These are phyloP conservation scores for Cutaneotrichosporon arboriforme DNA, from an alignment of 1,284 basidiomycete species.

Conservation along the genomic window DNA sequence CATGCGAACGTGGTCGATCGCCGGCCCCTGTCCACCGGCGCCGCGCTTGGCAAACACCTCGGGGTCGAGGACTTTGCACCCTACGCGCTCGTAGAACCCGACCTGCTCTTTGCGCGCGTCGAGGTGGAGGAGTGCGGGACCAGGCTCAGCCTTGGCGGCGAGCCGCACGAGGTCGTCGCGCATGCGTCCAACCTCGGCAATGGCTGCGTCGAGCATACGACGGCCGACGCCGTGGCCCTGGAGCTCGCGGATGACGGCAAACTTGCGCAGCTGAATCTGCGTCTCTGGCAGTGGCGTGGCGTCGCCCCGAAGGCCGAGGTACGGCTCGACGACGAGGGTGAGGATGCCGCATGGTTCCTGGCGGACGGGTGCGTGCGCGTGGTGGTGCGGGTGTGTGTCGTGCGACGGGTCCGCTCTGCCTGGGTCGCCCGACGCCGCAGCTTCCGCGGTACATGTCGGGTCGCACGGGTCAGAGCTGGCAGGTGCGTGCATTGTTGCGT, in stretches of 20 bases:
- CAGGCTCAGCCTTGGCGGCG: background rate
- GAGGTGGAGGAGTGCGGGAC: slow-evolving; percentile 21
- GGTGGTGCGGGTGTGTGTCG: background rate
- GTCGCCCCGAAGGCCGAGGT: background rate
- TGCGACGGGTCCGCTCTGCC: too few species aligned
- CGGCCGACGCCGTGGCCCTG: slow-evolving; percentile 28
- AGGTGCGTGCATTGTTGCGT: background rate
- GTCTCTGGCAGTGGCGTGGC: background rate
- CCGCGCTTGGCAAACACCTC: slow-evolving; percentile 22
- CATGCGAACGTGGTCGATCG: slow-evolving; percentile 26
- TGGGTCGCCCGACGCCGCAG: background rate
- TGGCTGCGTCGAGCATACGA: slow-evolving; percentile 11
- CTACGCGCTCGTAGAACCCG: slow-evolving; percentile 24
- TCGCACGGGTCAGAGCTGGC: background rate
- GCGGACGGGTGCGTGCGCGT: background rate
- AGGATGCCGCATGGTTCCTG: slow-evolving; percentile 16
- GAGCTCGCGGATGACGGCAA: slow-evolving; percentile 20
- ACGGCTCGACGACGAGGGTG: slow-evolving; percentile 20
- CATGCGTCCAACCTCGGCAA: background rate
- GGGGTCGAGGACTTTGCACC: slow-evolving; percentile 21
- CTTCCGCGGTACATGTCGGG: background rate
- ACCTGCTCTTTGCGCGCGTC: slow-evolving; percentile 24
- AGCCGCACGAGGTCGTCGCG: too few species aligned
- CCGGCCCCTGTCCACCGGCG: slow-evolving; percentile 16
- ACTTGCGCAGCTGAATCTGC: slow-evolving; percentile 30